These are phyloP conservation scores for Chondrus crispus DNA, from an alignment of 23 red algal species.

Conservation along the genomic window DNA sequence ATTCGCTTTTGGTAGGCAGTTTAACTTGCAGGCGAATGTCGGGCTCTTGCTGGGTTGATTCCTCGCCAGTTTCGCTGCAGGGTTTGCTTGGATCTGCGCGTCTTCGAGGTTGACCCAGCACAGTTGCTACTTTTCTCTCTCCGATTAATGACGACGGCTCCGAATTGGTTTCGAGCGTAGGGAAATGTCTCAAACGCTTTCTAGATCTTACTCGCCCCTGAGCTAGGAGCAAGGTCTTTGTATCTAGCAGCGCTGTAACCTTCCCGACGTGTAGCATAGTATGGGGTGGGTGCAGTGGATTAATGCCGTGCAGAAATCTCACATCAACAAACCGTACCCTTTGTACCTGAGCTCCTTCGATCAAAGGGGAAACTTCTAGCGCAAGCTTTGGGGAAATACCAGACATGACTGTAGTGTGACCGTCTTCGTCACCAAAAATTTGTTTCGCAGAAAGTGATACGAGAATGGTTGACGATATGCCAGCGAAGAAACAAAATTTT, in stretches of 20 bases:
- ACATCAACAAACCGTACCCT: slow-evolving; percentile 21
- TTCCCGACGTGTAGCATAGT: slow-evolving; percentile 20
- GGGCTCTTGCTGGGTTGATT: not conserved
- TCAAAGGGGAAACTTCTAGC: slow-evolving; percentile 45
- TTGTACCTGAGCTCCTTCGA: slow-evolving; percentile 40
- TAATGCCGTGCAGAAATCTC: slow-evolving; percentile 49
- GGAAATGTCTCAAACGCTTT: no score
- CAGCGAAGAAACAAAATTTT: slow-evolving; percentile 48
- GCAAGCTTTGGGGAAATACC: slow-evolving; percentile 49
- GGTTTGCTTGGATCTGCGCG: no score
- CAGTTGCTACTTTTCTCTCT: not conserved
- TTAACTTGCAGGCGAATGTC: slow-evolving; percentile 55
- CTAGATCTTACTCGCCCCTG: not conserved
- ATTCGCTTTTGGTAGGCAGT: slow-evolving; percentile 8
- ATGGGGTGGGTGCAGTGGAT: slow-evolving; percentile 22
- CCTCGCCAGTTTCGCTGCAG: not conserved
- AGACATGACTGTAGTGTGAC: slow-evolving; percentile 44
- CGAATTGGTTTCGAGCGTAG: no score
- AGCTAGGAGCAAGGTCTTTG: slow-evolving; percentile 35
- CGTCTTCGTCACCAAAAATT: slow-evolving; percentile 28
- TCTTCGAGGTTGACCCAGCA: not conserved
- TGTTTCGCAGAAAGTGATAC: slow-evolving; percentile 27
- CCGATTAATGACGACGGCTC: not conserved
- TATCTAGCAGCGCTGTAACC: slow-evolving; percentile 42
- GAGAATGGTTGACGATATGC: slow-evolving; percentile 33